phyloP scores from a whole-genome alignment of 768 basidiomycete genomes.

The Leccinum ochraceum region DNA sequence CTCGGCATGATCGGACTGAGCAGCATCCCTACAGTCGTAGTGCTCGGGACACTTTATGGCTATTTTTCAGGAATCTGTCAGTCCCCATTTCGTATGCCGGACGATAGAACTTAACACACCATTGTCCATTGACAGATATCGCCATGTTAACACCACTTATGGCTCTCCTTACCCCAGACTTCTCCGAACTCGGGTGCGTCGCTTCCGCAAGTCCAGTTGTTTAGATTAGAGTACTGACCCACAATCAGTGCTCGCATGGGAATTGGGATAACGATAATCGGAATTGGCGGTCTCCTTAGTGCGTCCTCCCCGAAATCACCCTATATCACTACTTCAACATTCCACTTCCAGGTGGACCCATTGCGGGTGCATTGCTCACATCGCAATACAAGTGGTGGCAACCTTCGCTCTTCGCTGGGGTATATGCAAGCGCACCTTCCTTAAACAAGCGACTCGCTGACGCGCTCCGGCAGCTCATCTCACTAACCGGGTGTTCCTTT shows the following conservation, averaged over 20 bases:
- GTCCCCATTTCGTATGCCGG: slow-evolving; percentile 7
- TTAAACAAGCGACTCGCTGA: neutral
- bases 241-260: neutral
- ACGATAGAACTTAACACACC: neutral
- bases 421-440: slow-evolving; percentile 6
- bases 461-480: slow-evolving; percentile 2
- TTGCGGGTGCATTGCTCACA: slow-evolving; percentile 57
- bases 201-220: neutral
- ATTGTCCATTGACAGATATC: slow-evolving; percentile 30
- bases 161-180: slow-evolving; percentile 21
- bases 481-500: slow-evolving; percentile 4
- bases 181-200: slow-evolving; percentile 49
- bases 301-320: slow-evolving; percentile 9
- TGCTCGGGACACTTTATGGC: slow-evolving; percentile 45
- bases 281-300: slow-evolving; percentile 22
- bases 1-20: slow-evolving; percentile 24
- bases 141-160: slow-evolving; percentile 39
- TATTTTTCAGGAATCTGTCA: slow-evolving; percentile 47
- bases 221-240: neutral
- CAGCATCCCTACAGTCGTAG: slow-evolving; percentile 35
- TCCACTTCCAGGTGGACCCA: slow-evolving; percentile 45
- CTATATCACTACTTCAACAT: neutral
- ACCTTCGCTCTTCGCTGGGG: slow-evolving; percentile 52
- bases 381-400: slow-evolving; percentile 55
- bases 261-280: slow-evolving; percentile 5